Base-by-base conservation (phyloP, 164 flowering plant species). In the Aristolochia californica region DNA sequence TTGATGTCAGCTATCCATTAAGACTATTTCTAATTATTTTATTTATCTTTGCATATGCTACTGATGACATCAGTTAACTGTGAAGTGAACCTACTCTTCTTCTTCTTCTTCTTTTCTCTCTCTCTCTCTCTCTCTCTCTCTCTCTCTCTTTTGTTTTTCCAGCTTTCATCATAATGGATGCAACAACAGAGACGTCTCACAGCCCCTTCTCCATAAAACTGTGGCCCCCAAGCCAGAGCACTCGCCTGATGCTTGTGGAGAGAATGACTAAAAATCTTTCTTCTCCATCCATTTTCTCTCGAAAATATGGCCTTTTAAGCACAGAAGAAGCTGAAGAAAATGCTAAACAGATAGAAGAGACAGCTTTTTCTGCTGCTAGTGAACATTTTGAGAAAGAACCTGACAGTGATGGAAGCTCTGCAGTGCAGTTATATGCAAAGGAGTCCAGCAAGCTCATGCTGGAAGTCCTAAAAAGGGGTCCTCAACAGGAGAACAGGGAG, bases 401-500 rank as follows among this genome's bases (percentile, higher is more conserved):
- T 17, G 97, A 90, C 76, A 96, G 97, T 59, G 97, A 94, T 79
- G 99, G 99, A 47, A 70, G 87, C 58, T 85, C 93, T 57, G 97
- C 96, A 13, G 93, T 90, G 52, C 99, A 94, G 72, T 80, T 82
- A 45, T 94, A 94, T 77, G 99, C 99, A 53, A 81, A 69, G 68
- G 96, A 90, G 62, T 87, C 88, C 68, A 90, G 97, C 61, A 85
- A 78, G 66, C 90, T 79, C 17, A 73, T 87, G 52, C 65, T 94
- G 60, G 95, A 84, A 56, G 83, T 78, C 62, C 82, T 94, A 26
- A 89, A 90, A 72, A 74, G 70, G 60, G 91, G 83, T 0, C 76
- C 81, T 13, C 53, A 47, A 54, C 65, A 66, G 62, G 76, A 66
- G 48, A 68, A 62, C 30, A 59, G 51, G 20, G 77, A 65, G 14